Base-by-base conservation (phyloP, 768 basidiomycete genomes). In the Lyophyllum atratum region DNA sequence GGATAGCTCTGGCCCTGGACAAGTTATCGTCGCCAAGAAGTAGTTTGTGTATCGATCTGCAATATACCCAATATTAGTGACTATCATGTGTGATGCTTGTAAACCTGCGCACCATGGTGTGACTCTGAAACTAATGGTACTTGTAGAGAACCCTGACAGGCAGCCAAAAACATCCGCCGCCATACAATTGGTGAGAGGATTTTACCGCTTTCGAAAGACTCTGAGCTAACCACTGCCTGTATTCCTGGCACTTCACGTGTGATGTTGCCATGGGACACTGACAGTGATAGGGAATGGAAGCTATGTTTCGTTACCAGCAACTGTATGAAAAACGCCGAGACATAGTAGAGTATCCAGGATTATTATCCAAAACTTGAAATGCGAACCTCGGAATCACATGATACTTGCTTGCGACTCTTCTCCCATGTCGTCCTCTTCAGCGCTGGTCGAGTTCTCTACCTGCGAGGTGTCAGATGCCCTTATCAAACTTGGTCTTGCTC, bases 391-490 rank as follows among this genome's bases (percentile, higher is more conserved):
- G 40, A 42, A 44, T 44, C 43, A 44, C 43, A 44, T 29, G 33
- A 29, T 15, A 37, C 11, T 52, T 42, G 49, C 19, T 28, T n/a
- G 44, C 43, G 22, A 19, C 8, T 49, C 28, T 12, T 22, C 29
- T 37, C 29, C n/a, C 54, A 66, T 65, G 66, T 60, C 60, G 29
- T 53, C 62, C n/a, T 68, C 76, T 17, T 63, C 70, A 15, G 55
- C 39, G 15, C 48, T 64, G 34, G 57, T 31, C 31, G 50, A 65
- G 1, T 85, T 84, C 66, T 85, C 91, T 6, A 82, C 90, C 46
- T 92, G 90, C 74, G 92, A 95, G 74, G 76, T 96, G 8, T 94
- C 94, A 0, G 94, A 96, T 65, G 92, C 93, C 2, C 84, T 96
- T 62, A 74, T 94, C 62, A 95, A 92, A 72, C 84, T 95, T 31